Evolutionary conservation across 2,329 filamentous ascomycete species (phyloP).

Genomic region (Pseudocercospora macadamiae): DNA sequence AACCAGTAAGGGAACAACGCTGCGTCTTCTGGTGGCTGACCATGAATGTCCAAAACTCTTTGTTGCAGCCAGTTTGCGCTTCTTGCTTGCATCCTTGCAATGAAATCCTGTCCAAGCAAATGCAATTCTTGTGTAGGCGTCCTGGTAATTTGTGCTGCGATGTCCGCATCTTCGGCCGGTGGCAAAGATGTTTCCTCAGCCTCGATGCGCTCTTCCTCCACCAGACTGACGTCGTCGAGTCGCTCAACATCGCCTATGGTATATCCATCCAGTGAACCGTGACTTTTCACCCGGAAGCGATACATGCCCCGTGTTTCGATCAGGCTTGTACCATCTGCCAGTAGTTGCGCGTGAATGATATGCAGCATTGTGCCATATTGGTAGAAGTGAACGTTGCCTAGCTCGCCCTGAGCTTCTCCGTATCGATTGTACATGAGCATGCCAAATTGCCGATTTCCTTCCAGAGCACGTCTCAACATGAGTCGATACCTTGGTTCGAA

Average conservation of each 20-base stretch:
- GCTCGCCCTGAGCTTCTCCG: slow-evolving; percentile 55
- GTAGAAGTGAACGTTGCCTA: slow-evolving; percentile 62
- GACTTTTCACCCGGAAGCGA: slow-evolving; percentile 71
- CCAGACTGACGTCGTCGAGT: slow-evolving; percentile 78
- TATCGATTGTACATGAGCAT: slow-evolving; percentile 74
- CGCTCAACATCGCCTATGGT: slow-evolving; percentile 73
- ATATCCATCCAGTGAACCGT: slow-evolving; percentile 74
- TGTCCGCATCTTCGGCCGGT: slow-evolving; percentile 32
- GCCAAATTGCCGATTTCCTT: slow-evolving; percentile 76
- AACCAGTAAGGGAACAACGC: slow-evolving; percentile 89
- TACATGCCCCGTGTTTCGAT: slow-evolving; percentile 77
- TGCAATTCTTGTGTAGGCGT: slow-evolving; percentile 75
- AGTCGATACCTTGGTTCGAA: slow-evolving; percentile 89
- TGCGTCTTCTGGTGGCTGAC: slow-evolving; percentile 75
- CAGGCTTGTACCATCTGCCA: slow-evolving; percentile 79
- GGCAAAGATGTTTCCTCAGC: slow-evolving; percentile 62
- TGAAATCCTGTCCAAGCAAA: slow-evolving; percentile 66
- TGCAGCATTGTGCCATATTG: slow-evolving; percentile 78
- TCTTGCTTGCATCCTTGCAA: slow-evolving; percentile 67
- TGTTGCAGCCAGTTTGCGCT: slow-evolving; percentile 76
- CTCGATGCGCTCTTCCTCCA: slow-evolving; percentile 78
- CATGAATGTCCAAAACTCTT: slow-evolving; percentile 73
- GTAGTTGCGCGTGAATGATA: slow-evolving; percentile 72
- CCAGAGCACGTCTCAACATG: slow-evolving; percentile 81
- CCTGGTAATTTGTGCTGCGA: slow-evolving; percentile 48